Base-by-base conservation (phyloP, 2,329 filamentous ascomycete species). In the Ophiognomonia clavigignenti-juglandacearum region DNA sequence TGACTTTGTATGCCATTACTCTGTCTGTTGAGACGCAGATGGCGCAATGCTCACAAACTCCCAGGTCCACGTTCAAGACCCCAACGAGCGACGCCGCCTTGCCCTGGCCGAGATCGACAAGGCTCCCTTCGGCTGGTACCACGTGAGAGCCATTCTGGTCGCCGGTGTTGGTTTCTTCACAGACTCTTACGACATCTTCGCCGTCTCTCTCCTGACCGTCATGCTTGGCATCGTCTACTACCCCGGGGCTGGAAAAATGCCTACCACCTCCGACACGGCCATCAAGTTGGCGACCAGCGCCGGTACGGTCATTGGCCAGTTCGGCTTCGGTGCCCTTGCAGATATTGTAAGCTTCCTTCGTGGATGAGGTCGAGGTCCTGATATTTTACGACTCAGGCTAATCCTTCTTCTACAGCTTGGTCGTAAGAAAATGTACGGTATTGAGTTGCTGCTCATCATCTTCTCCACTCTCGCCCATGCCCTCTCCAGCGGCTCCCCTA, bases 151-250 rank as follows among this genome's bases (percentile, higher is more conserved):
- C 48, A 78, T 87, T 45, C 69, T 87, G 8, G 87, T 92, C 20
- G 87, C 87, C 24, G 88, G 88, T 58, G 85, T 92, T 52, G 88
- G 88, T 57, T 93, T 95, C 79, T 93, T 93, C 68, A 92, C 88
- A 14, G 88, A 92, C 62, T 86, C 86, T 3, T 64, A 59, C 45
- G 83, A 86, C 61, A 88, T 90, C 69, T 93, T 93, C 65, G 82
- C 84, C 60, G 84, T 86, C 56, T 85, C 82, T 54, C 72, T 89
- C 60, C 72, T 85, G 53, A 87, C 85, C 23, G 75, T 78, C 53
- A 89, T 91, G 85, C 64, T 91, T 42, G 88, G 87, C 35, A 81
- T 91, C 40, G 86, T 90, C 55, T 92, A 86, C 72, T 90, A 78
- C 62, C 76, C 76, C 39, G 63, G 65, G 46, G 61, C 57, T 13